phyloP scores from a whole-genome alignment of 495 filamentous ascomycete species.

The Amphirosellinia nigrospora region DNA sequence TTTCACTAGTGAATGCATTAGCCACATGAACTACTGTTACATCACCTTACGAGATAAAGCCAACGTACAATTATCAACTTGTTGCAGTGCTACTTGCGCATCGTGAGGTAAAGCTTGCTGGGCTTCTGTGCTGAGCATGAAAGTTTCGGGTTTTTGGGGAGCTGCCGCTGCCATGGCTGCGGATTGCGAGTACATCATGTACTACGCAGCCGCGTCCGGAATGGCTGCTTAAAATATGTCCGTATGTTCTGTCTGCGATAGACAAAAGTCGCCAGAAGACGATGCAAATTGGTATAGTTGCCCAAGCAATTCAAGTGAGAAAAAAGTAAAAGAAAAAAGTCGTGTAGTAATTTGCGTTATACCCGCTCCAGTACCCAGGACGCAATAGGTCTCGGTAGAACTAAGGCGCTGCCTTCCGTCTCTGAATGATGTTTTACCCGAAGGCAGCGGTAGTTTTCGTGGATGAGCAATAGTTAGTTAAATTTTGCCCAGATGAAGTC shows the following conservation, averaged over 20 bases:
- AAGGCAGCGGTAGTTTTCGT: conserved; percentile 2
- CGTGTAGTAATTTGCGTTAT: conserved; percentile 33
- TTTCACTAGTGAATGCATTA: conserved; percentile 70
- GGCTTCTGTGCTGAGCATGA: conserved; percentile 95
- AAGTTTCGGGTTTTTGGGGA: conserved; percentile 92
- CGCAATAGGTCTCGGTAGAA: conserved; percentile 22
- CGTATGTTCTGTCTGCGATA: conserved; percentile 17
- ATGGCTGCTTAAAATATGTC: conserved; percentile 20
- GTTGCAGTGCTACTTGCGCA: conserved; percentile 94
- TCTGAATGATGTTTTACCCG: conserved; percentile 13
- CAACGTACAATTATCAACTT: conserved; percentile 94
- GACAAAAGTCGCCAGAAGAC: conserved; percentile 16
- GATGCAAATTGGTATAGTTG: conserved; percentile 3
- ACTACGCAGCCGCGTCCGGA: conserved; percentile 31
- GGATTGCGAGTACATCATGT: conserved; percentile 60
- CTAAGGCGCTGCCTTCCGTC: conserved; percentile 36
- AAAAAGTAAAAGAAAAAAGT: conserved; percentile 18
- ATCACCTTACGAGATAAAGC: conserved; percentile 29
- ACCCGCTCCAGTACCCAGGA: neutral
- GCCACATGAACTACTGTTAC: neutral
- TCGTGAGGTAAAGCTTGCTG: conserved; percentile 96
- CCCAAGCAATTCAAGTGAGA: neutral
- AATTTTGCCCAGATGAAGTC: conserved; percentile 21
- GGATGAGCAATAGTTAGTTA: conserved; percentile 9
- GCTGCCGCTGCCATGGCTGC: conserved; percentile 54